phyloP scores from a whole-genome alignment of 768 basidiomycete genomes.

The Lactifluus hygrophoroides region DNA sequence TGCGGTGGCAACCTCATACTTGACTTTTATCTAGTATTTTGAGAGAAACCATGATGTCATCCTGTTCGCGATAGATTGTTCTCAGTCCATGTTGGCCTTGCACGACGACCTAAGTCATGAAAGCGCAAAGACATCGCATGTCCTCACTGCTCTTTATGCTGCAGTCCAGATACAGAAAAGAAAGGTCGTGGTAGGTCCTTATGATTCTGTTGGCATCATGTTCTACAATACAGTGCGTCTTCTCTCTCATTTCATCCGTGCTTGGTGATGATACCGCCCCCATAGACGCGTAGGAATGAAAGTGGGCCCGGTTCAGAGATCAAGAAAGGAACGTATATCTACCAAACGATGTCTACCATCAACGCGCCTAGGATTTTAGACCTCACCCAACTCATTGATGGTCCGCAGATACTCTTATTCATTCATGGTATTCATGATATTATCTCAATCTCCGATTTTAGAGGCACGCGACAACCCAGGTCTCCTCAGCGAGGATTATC shows the following conservation, averaged over 20 bases:
- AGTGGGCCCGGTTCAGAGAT: slow-evolving; percentile 43
- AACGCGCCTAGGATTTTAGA: slow-evolving; percentile 77
- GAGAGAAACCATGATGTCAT: slow-evolving; percentile 80
- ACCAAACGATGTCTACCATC: slow-evolving; percentile 69
- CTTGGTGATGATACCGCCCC: neutral
- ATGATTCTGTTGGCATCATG: slow-evolving; percentile 83
- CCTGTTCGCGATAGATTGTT: slow-evolving; percentile 94
- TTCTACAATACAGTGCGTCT: slow-evolving; percentile 86
- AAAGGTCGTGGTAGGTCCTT: slow-evolving; percentile 83
- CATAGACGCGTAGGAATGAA: slow-evolving; percentile 31
- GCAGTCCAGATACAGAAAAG: slow-evolving; percentile 83
- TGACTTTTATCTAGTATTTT: slow-evolving; percentile 48
- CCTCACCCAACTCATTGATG: slow-evolving; percentile 67
- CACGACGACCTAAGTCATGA: slow-evolving; percentile 58
- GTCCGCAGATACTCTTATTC: slow-evolving; percentile 35
- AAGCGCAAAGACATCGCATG: slow-evolving; percentile 60
- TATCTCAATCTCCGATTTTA: slow-evolving; percentile 27
- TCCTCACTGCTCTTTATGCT: slow-evolving; percentile 71
- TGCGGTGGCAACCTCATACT: neutral
- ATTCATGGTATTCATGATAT: neutral
- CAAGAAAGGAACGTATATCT: slow-evolving; percentile 61
- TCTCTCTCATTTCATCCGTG: neutral
- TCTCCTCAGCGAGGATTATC: slow-evolving; percentile 51
- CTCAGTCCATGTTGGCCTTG: slow-evolving; percentile 76
- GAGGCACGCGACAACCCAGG: slow-evolving; percentile 58